phyloP scores from a whole-genome alignment of 305 asterid genomes.

The Fraxinus sp. region DNA sequence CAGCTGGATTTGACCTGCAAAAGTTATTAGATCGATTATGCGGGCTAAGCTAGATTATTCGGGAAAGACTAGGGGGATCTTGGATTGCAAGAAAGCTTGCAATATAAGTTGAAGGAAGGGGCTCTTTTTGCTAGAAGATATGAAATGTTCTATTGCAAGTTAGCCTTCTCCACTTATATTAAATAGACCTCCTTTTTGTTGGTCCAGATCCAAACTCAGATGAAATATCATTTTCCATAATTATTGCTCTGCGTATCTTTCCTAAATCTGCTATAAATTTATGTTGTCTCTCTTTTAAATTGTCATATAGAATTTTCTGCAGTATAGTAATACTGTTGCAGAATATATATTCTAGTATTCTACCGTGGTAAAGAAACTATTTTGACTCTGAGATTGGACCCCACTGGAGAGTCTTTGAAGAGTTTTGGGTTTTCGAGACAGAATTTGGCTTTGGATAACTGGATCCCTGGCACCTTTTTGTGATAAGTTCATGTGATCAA shows the following conservation, averaged over 20 bases:
- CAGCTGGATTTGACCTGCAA: slow-evolving; percentile 16
- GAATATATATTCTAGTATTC: not conserved
- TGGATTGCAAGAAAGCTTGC: not conserved
- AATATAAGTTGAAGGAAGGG: not conserved
- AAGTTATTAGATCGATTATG: not conserved
- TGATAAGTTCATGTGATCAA: not conserved
- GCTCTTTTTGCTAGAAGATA: not conserved
- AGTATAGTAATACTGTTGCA: slow-evolving; percentile 1
- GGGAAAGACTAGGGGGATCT: not conserved
- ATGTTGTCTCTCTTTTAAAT: not conserved
- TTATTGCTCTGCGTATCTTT: not conserved
- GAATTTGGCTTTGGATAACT: slow-evolving; percentile 3
- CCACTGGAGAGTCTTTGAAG: not conserved
- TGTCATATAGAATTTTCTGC: not conserved
- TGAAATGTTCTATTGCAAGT: slow-evolving; percentile 2
- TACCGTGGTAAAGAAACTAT: not conserved
- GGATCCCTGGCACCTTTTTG: not conserved
- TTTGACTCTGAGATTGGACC: not conserved
- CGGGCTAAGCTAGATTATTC: slow-evolving; percentile 5
- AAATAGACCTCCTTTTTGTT: slow-evolving; percentile 7
- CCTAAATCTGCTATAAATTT: not conserved
- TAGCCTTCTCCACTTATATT: slow-evolving; percentile 1
- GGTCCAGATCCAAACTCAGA: not conserved
- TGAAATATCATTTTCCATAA: not conserved
- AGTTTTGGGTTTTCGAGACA: not conserved